phyloP scores from a whole-genome alignment of 495 filamentous ascomycete genomes.

The Neurospora tetraspora region DNA sequence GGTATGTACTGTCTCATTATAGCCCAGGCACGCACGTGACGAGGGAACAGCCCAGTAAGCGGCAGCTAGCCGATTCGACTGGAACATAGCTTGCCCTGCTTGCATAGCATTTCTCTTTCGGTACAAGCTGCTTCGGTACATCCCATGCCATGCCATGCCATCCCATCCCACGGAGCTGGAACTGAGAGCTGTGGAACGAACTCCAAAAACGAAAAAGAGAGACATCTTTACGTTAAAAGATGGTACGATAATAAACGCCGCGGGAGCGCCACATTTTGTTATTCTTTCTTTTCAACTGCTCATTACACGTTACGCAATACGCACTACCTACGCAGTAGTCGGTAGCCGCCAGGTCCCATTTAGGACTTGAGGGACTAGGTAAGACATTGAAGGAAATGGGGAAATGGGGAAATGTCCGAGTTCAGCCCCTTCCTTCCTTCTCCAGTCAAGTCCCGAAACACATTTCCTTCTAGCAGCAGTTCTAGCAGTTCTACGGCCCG shows the following conservation, averaged over 20 bases:
- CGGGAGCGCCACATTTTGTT: background rate
- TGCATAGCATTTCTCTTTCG: background rate
- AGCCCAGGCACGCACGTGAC: too few species aligned
- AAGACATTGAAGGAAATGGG: background rate
- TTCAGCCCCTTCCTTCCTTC: background rate
- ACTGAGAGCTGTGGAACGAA: background rate
- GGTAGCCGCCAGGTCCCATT: too few species aligned
- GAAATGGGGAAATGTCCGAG: background rate
- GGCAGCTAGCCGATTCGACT: background rate
- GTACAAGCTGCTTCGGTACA: background rate
- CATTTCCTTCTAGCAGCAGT: background rate
- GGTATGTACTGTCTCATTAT: background rate
- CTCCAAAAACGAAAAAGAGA: background rate
- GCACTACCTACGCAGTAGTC: too few species aligned
- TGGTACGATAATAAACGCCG: background rate
- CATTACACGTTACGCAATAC: too few species aligned
- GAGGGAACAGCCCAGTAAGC: background rate
- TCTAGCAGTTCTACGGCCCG: background rate
- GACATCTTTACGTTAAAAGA: background rate
- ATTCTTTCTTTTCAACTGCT: background rate
- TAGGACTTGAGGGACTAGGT: background rate
- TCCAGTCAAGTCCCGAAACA: background rate
- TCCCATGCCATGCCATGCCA: background rate
- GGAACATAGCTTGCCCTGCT: background rate
- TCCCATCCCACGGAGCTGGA: background rate